These are phyloP conservation scores for Kalaharituber pfeilii DNA, from an alignment of 2,329 filamentous ascomycete species.

Conservation along the genomic window DNA sequence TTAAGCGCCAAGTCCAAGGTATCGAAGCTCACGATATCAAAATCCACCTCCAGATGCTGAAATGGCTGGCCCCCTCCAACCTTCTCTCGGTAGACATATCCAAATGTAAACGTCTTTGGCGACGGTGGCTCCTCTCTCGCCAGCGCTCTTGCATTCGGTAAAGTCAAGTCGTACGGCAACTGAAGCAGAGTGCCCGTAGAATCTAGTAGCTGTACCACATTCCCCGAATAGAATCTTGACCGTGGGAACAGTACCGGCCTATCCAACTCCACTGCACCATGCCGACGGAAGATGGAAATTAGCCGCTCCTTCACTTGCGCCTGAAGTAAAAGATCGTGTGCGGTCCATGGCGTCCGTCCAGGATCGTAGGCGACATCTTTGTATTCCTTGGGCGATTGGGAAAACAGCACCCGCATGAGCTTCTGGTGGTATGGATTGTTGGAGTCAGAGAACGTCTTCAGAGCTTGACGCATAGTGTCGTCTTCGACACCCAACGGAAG, in stretches of 20 bases:
- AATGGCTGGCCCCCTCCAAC: constrained; percentile 63
- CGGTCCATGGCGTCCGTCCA: constrained; percentile 38
- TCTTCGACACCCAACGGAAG: constrained; percentile 85
- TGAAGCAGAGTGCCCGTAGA: constrained; percentile 74
- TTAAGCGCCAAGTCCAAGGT: constrained; percentile 69
- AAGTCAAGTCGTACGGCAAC: constrained; percentile 80
- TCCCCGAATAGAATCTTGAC: constrained; percentile 56
- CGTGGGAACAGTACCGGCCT: constrained; percentile 64
- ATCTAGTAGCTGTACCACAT: constrained; percentile 66
- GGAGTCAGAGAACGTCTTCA: constrained; percentile 65
- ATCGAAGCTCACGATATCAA: constrained; percentile 79
- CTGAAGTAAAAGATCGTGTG: constrained; percentile 50
- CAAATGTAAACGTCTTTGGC: constrained; percentile 71
- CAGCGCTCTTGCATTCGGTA: constrained; percentile 71
- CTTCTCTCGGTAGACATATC: constrained; percentile 62
- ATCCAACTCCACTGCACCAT: constrained; percentile 70
- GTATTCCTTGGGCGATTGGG: constrained; percentile 54
- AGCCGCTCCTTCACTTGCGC: constrained; percentile 58
- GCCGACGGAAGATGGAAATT: constrained; percentile 62
- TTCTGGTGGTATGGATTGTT: constrained; percentile 78
- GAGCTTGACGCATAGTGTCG: constrained; percentile 67
- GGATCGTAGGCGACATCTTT: constrained; percentile 63
- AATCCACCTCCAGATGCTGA: constrained; percentile 78
- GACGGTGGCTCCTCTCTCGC: constrained; percentile 51
- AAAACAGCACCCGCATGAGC: constrained; percentile 72